Evolutionary conservation across 805 yeast species (phyloP), one percentile per base, ranked within the genome.

Genomic region (Diddensiella caesifluorescens): DNA sequence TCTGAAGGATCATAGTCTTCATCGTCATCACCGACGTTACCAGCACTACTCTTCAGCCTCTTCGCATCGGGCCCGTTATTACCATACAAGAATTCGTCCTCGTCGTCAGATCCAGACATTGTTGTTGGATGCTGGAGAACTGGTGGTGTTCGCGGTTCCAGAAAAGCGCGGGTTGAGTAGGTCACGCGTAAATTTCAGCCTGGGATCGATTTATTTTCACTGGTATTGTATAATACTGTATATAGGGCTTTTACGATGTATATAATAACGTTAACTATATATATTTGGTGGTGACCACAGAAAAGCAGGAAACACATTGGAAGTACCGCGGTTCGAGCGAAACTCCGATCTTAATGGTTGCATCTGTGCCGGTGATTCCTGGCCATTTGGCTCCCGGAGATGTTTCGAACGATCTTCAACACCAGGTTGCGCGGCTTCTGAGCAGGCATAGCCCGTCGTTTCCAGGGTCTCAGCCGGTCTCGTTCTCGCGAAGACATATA

Each of bases 401-500:
- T 39, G 83, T 84, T 16, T 77, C 83, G 0, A 73, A 72, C 20
- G 87, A 76, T 44, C 70, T 90, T 41, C 76, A 79, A 55, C 70
- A 69, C 39, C 79, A 80, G 64, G 81, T 89, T 3, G 80, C 88
- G 33, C 58, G 76, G 54, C 65, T 83, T 48, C 58, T 82, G 53
- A 68, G 76, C 51, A 66, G 79, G 50, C 31, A 23, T 15, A 16
- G 22, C 18, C 25, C 35, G 10, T 13, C 21, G n/a, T 47, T 49
- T 26, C 50, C 52, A 2, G 97, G 98, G 0, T 80, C 96, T 1
- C 98, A 94, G 63, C 99, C 99, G 0, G 85, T 90, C 2, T 85
- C 95, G 20, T 89, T 92, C 58, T 80, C 84, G 32, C 70, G 86
- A 42, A 67, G 71, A 25, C 96, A 90, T 63, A 68, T 92, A 19